Evolutionary conservation across 1,284 basidiomycete species (phyloP).

Genomic region (Cutaneotrichosporon dermatis): DNA sequence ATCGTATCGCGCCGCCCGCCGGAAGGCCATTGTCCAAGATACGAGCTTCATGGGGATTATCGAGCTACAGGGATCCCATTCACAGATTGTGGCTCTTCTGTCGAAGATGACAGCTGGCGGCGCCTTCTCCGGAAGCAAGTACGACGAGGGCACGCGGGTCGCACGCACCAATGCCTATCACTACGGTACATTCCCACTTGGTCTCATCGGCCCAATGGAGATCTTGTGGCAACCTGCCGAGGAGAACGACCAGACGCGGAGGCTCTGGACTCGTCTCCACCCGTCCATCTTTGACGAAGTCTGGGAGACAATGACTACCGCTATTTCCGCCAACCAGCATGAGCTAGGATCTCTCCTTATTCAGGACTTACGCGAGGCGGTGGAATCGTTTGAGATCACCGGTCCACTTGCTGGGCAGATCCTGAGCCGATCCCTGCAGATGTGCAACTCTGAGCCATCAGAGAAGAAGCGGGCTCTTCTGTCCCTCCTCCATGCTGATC

Average conservation of each 20-base stretch:
- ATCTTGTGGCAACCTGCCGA: slow-evolving; percentile 63
- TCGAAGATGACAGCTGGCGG: slow-evolving; percentile 43
- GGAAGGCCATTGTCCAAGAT: slow-evolving; percentile 79
- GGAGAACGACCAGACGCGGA: slow-evolving; percentile 13
- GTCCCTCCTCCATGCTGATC: slow-evolving; percentile 59
- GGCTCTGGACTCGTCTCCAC: slow-evolving; percentile 71
- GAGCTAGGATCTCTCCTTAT: slow-evolving; percentile 56
- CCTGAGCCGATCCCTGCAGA: slow-evolving; percentile 64
- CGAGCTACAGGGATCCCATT: slow-evolving; percentile 63
- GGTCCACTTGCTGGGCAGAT: slow-evolving; percentile 77
- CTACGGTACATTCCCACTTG: slow-evolving; percentile 59
- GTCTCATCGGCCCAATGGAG: slow-evolving; percentile 64
- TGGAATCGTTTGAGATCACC: slow-evolving; percentile 80
- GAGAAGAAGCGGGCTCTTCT: slow-evolving; percentile 69
- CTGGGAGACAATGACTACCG: slow-evolving; percentile 32
- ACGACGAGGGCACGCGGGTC: slow-evolving; percentile 50
- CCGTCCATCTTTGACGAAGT: slow-evolving; percentile 63
- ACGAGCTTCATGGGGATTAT: slow-evolving; percentile 74
- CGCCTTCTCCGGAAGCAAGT: slow-evolving; percentile 37
- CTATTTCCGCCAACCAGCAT: neutral
- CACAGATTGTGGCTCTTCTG: slow-evolving; percentile 56
- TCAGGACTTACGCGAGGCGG: slow-evolving; percentile 61
- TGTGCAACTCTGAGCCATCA: slow-evolving; percentile 55
- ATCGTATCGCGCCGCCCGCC: slow-evolving; percentile 76
- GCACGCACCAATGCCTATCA: slow-evolving; percentile 42